phyloP scores from a whole-genome alignment of 305 asterid genomes.

The Fraxinus floribunda region DNA sequence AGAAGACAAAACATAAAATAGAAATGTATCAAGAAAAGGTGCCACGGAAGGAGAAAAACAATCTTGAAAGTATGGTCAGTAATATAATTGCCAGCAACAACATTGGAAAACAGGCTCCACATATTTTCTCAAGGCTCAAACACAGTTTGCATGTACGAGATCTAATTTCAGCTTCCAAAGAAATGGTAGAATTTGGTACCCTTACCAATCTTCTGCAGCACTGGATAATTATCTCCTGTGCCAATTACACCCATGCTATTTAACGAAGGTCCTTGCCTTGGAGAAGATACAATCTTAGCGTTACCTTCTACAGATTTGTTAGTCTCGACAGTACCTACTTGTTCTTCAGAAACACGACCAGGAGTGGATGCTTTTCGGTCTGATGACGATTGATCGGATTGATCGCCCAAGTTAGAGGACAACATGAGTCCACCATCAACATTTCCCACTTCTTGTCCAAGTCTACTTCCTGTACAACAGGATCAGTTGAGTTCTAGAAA shows the following conservation, averaged over 20 bases:
- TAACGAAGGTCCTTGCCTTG: background rate
- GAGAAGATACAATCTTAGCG: background rate
- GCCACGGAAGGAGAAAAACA: background rate
- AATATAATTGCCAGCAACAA: background rate
- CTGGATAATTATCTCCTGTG: conserved; percentile 1
- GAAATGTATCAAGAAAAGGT: background rate
- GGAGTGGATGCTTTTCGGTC: conserved; percentile 1
- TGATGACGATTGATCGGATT: background rate
- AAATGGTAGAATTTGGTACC: background rate
- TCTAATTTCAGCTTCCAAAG: background rate
- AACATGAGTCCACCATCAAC: background rate
- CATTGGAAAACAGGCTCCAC: background rate
- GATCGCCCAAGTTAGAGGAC: conserved; percentile 6
- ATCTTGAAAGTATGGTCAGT: background rate
- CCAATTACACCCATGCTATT: background rate
- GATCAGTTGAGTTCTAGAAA: conserved; percentile 10
- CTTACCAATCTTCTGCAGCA: conserved; percentile 17
- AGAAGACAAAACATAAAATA: background rate
- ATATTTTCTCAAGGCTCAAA: background rate
- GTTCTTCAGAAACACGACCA: background rate
- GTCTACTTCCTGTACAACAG: conserved; percentile 21
- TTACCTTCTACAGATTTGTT: conserved; percentile 8
- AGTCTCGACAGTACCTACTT: background rate
- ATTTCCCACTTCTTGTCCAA: background rate
- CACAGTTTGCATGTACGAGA: background rate